Percentiles rank a stretch among this genome's conserved stretches.
phyloP scores from a whole-genome alignment of 1,284 basidiomycete genomes.

The Malassezia slooffiae region DNA sequence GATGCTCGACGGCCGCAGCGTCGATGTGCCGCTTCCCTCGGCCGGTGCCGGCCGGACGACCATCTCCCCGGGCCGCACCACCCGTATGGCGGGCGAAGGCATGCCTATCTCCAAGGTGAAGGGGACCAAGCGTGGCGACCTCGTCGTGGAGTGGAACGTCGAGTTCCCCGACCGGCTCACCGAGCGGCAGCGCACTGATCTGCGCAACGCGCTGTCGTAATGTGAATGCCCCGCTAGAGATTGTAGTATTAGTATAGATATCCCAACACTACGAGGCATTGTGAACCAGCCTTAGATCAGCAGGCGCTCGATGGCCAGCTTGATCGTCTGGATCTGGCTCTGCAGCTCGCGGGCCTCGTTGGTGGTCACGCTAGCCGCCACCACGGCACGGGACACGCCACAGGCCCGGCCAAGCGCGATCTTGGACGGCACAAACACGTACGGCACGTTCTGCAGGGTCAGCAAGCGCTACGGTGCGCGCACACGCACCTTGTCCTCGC shows the following conservation, averaged over 20 bases:
- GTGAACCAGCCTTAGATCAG: slow-evolving; percentile 31
- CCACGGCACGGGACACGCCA: slow-evolving; percentile 88
- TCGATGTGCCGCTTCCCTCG: slow-evolving; percentile 34
- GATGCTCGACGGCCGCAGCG: slow-evolving; percentile 33
- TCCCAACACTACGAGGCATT: not conserved
- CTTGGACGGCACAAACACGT: slow-evolving; percentile 88
- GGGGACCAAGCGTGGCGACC: slow-evolving; percentile 37
- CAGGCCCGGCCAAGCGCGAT: slow-evolving; percentile 90
- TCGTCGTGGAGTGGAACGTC: slow-evolving; percentile 41
- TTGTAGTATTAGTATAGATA: slow-evolving; percentile 3
- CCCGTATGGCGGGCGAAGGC: slow-evolving; percentile 37
- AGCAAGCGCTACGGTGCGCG: slow-evolving; percentile 5
- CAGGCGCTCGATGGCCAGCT: slow-evolving; percentile 49
- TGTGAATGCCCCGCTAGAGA: not conserved
- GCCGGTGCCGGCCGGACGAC: slow-evolving; percentile 22
- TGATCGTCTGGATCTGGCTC: slow-evolving; percentile 80
- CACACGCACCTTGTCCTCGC: slow-evolving; percentile 69
- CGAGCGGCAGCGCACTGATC: slow-evolving; percentile 21
- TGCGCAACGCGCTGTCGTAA: slow-evolving; percentile 27
- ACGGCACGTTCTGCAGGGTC: slow-evolving; percentile 69
- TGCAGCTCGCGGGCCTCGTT: slow-evolving; percentile 87
- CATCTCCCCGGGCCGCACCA: slow-evolving; percentile 34
- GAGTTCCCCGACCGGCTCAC: slow-evolving; percentile 34
- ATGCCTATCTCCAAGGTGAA: slow-evolving; percentile 43
- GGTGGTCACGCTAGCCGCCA: slow-evolving; percentile 86